These are phyloP conservation scores for Volvariella surrecta DNA, from an alignment of 1,284 basidiomycete genomes.

Conservation along the genomic window DNA sequence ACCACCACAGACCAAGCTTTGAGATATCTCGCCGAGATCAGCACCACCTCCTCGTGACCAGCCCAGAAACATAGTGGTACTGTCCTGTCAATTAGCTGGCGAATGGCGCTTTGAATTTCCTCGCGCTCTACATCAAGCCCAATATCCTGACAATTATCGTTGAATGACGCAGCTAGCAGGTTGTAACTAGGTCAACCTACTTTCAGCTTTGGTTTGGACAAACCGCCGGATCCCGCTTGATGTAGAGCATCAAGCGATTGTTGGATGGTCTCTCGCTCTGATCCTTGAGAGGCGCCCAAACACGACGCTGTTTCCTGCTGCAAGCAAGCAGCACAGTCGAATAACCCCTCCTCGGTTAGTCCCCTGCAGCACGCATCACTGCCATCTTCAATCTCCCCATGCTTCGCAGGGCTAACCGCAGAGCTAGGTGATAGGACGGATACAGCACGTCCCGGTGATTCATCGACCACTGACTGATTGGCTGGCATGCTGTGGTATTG, in stretches of 20 bases:
- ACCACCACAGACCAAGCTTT: constrained; percentile 51
- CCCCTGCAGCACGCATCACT: constrained; percentile 41
- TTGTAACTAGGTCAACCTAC: constrained; percentile 27
- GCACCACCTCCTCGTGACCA: constrained; percentile 50
- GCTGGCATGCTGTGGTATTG: constrained; percentile 23
- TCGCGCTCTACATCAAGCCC: neutral
- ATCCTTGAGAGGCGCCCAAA: constrained; percentile 22
- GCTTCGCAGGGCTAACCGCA: constrained; percentile 20
- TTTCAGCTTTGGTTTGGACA: constrained; percentile 36
- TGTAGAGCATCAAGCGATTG: constrained; percentile 34
- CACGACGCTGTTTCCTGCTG: constrained; percentile 31
- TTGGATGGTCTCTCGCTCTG: constrained; percentile 26
- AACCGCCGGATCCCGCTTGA: constrained; percentile 33
- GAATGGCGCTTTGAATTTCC: constrained; percentile 18
- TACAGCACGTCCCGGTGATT: neutral
- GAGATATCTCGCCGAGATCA: constrained; percentile 46
- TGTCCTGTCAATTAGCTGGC: constrained; percentile 34
- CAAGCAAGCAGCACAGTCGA: constrained; percentile 55
- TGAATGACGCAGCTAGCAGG: neutral
- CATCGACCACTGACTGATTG: neutral
- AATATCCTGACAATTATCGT: too few relatives aligned
- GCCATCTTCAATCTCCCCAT: constrained; percentile 38
- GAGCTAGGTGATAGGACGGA: neutral
- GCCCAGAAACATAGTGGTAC: constrained; percentile 59
- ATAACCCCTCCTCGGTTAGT: constrained; percentile 29